A percentile compares a stretch with the other conserved stretches of the same genome.
Evolutionary conservation across 2,329 filamentous ascomycete species (phyloP).

Genomic region (Claviceps humidiphila): DNA sequence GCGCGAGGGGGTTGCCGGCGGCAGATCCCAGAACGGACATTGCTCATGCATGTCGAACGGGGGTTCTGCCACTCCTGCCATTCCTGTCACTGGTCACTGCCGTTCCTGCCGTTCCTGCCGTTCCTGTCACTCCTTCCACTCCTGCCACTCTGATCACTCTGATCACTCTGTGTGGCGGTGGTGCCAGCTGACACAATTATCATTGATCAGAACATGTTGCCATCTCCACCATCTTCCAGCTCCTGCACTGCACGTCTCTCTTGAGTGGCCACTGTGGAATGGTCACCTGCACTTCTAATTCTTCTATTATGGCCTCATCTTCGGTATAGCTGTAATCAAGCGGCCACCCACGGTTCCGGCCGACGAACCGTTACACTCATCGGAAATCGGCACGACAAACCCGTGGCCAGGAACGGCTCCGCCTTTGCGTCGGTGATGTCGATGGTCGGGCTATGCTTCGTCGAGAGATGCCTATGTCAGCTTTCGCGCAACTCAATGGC

Average conservation of each 20-base stretch:
- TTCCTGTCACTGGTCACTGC: not conserved
- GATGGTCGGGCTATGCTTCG: not conserved
- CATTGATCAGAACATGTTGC: not conserved
- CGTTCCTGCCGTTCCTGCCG: not conserved
- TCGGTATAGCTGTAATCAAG: conserved; percentile 26
- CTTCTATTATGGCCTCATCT: not conserved
- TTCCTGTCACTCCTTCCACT: not conserved
- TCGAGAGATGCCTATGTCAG: conserved; percentile 14
- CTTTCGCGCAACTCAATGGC: conserved; percentile 13
- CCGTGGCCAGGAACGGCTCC: not conserved
- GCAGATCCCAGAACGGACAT: not conserved
- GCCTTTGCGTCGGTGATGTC: not conserved
- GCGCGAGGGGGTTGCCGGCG: not conserved
- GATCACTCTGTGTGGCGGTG: not conserved
- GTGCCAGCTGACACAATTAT: not conserved
- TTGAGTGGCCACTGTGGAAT: not conserved
- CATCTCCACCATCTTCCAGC: not conserved
- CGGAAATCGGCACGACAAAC: conserved; percentile 4
- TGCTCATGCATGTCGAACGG: not conserved
- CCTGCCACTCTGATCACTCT: not conserved
- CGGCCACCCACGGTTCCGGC: conserved; percentile 23
- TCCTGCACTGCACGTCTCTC: not conserved
- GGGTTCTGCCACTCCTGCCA: not conserved
- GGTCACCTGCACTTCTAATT: not conserved
- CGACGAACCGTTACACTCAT: conserved; percentile 12